These are phyloP conservation scores for Crithidia mellificae DNA, from an alignment of 208 protist species.

Conservation along the genomic window DNA sequence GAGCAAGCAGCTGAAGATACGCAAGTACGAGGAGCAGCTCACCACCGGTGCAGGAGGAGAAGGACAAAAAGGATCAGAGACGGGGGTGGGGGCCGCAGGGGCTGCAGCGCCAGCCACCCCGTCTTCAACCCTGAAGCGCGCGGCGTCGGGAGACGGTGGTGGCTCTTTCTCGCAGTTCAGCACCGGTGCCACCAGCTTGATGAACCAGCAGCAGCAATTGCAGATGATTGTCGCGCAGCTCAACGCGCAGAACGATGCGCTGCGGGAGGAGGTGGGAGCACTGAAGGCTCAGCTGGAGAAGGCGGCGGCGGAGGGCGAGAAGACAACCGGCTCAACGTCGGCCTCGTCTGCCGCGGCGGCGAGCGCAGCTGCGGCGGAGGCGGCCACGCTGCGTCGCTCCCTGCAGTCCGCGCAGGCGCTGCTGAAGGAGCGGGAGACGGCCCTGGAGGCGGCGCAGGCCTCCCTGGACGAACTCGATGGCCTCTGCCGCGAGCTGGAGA, in stretches of 20 bases:
- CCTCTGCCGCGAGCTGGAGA: slow-evolving; percentile 64
- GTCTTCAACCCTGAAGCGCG: neutral
- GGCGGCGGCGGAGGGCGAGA: neutral
- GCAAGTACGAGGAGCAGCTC: slow-evolving; percentile 33
- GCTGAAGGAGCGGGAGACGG: slow-evolving; percentile 45
- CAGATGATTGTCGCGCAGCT: slow-evolving; percentile 67
- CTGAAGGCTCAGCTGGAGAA: slow-evolving; percentile 34
- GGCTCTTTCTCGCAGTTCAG: neutral
- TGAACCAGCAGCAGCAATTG: slow-evolving; percentile 44
- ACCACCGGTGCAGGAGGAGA: neutral
- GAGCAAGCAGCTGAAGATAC: slow-evolving; percentile 59
- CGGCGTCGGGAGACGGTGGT: neutral
- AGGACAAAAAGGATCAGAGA: too few species aligned
- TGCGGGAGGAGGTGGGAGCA: slow-evolving; percentile 39
- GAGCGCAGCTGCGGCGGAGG: slow-evolving; percentile 12
- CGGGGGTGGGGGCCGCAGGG: too few species aligned
- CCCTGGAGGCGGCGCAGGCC: slow-evolving; percentile 40
- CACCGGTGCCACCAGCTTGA: neutral
- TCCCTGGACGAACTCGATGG: slow-evolving; percentile 63
- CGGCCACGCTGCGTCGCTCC: slow-evolving; percentile 19
- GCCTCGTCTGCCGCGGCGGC: neutral
- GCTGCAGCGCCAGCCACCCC: neutral
- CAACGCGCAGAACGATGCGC: slow-evolving; percentile 47
- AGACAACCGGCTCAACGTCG: neutral
- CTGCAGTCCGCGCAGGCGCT: slow-evolving; percentile 23